These are phyloP conservation scores for Lophium mytilinum DNA, from an alignment of 495 filamentous ascomycete species.

Conservation along the genomic window DNA sequence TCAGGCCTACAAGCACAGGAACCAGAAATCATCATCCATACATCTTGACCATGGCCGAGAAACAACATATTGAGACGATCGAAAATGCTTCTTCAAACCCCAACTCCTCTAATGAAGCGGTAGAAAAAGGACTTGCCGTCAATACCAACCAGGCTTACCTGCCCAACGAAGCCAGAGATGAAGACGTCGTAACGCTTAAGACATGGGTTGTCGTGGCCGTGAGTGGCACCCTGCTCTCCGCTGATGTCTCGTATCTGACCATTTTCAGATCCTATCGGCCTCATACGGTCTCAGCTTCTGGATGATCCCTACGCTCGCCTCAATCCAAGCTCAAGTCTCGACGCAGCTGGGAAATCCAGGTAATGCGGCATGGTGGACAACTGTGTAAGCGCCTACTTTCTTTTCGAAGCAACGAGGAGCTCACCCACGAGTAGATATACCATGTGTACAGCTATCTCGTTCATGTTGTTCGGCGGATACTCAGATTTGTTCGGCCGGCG, in stretches of 20 bases:
- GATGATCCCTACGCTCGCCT: conserved; percentile 13
- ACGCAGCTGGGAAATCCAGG: conserved; percentile 17
- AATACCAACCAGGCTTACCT: not conserved
- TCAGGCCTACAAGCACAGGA: too few species aligned
- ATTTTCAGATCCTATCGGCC: conserved; percentile 12
- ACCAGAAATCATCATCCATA: too few species aligned
- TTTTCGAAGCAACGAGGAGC: too few species aligned
- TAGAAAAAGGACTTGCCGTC: too few species aligned
- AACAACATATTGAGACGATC: too few species aligned
- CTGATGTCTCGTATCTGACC: not conserved
- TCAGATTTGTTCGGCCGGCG: conserved; percentile 12
- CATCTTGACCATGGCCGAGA: too few species aligned
- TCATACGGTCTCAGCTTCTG: conserved; percentile 23
- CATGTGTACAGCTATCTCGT: conserved; percentile 13
- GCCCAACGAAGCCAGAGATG: not conserved
- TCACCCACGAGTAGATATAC: conserved; percentile 9
- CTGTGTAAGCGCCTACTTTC: too few species aligned
- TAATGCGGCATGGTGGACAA: conserved; percentile 12
- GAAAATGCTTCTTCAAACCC: too few species aligned
- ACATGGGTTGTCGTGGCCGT: not conserved
- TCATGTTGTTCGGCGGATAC: conserved; percentile 12
- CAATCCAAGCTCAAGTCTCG: conserved; percentile 10
- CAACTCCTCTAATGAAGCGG: too few species aligned
- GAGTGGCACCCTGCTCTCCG: not conserved
- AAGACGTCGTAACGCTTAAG: not conserved